Percentiles rank a stretch among this genome's conserved stretches.
phyloP scores from a whole-genome alignment of 345 rosid species.

The Laguncularia racemosa region DNA sequence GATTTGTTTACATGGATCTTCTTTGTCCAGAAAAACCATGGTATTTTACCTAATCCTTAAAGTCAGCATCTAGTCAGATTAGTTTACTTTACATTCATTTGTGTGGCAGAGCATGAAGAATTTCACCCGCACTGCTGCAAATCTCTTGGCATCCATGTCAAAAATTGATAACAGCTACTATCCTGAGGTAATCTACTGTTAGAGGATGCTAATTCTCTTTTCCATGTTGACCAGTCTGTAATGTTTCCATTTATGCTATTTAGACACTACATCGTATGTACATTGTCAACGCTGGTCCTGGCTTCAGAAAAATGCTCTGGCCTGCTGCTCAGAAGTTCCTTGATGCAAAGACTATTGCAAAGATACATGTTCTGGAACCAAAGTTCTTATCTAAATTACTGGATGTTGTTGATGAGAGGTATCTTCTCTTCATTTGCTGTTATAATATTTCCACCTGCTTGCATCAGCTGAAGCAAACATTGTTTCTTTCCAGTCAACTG shows the following conservation, averaged over 20 bases:
- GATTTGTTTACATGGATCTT: too few relatives aligned
- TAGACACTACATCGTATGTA: constrained; percentile 91
- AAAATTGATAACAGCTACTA: constrained; percentile 83
- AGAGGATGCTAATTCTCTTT: constrained; percentile 4
- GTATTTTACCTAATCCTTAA: too few relatives aligned
- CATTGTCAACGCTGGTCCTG: constrained; percentile 91
- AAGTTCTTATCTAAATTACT: constrained; percentile 59
- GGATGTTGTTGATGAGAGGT: constrained; percentile 85
- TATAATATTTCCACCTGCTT: background rate
- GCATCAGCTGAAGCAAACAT: background rate
- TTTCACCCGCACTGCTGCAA: constrained; percentile 76
- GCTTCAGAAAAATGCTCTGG: constrained; percentile 95
- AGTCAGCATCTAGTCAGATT: too few relatives aligned
- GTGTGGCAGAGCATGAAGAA: constrained; percentile 78
- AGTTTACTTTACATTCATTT: background rate
- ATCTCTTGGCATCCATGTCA: constrained; percentile 68
- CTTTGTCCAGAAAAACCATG: too few relatives aligned
- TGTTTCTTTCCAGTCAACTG: constrained; percentile 60
- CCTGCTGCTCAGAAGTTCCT: constrained; percentile 97
- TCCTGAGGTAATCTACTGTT: constrained; percentile 70
- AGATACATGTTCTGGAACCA: constrained; percentile 91
- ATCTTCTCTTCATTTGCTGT: constrained; percentile 10
- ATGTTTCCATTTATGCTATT: constrained; percentile 9
- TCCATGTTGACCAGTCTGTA: background rate
- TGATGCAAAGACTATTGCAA: constrained; percentile 72